These are phyloP conservation scores for Carex myosuroides DNA, from an alignment of 176 grass and related monocot species.

Conservation along the genomic window DNA sequence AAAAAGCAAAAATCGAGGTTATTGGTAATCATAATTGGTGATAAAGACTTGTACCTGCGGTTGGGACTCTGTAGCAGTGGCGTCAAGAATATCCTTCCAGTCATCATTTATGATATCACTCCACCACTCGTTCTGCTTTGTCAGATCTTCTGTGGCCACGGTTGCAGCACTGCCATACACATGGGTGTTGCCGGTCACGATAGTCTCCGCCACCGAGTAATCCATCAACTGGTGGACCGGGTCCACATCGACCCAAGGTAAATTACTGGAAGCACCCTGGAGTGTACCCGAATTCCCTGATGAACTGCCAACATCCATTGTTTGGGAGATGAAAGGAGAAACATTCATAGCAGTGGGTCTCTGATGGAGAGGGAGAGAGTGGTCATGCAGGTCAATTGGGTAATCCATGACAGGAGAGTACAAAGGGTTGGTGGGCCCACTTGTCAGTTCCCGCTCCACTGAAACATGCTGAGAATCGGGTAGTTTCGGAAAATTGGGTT, in stretches of 20 bases:
- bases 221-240: conserved; percentile 34
- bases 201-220: conserved; percentile 31
- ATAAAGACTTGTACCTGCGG: conserved; percentile 39
- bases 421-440: conserved; percentile 26
- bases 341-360: conserved; percentile 20
- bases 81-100: conserved; percentile 81
- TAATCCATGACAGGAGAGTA: conserved; percentile 35
- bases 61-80: conserved; percentile 41
- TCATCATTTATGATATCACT: conserved; percentile 65
- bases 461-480: conserved; percentile 33
- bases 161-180: conserved; percentile 21
- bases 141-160: conserved; percentile 41
- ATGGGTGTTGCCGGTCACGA: conserved; percentile 30
- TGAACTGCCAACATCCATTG: conserved; percentile 30
- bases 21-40: neutral
- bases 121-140: conserved; percentile 79
- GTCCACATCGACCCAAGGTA: conserved; percentile 32
- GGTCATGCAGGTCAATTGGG: conserved; percentile 26
- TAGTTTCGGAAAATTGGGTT: conserved; percentile 39
- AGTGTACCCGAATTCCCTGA: conserved; percentile 1
- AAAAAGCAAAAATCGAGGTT: neutral
- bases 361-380: conserved; percentile 28
- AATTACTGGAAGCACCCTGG: conserved; percentile 35
- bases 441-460: conserved; percentile 38
- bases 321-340: conserved; percentile 45